phyloP scores from a whole-genome alignment of 2,329 filamentous ascomycete genomes.

The Blumeria graminis region DNA sequence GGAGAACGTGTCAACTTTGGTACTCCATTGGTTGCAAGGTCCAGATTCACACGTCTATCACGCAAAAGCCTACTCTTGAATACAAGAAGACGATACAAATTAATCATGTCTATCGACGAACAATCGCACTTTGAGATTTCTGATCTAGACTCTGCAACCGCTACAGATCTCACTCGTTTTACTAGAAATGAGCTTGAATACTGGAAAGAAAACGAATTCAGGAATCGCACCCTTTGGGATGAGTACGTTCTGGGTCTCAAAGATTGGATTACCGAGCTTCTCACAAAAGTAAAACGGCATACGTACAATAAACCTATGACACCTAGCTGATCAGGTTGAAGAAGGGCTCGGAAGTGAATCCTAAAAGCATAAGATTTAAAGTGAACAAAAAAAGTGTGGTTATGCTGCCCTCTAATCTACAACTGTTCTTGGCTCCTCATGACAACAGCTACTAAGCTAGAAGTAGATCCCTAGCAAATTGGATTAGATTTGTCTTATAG shows the following conservation, averaged over 20 bases:
- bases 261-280: neutral
- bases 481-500: too few species aligned
- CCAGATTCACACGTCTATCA: neutral
- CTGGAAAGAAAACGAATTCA: neutral
- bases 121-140: neutral
- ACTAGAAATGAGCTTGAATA: neutral
- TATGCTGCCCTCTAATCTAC: too few species aligned
- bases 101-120: neutral
- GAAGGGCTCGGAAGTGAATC: too few species aligned
- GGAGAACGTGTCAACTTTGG: neutral
- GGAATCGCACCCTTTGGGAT: neutral
- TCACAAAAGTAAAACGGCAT: neutral
- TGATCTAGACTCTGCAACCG: neutral
- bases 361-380: too few species aligned
- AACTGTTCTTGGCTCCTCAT: too few species aligned
- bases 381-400: too few species aligned
- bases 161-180: neutral
- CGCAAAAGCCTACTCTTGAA: neutral
- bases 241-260: too few species aligned
- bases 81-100: neutral
- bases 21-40: neutral
- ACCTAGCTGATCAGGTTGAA: neutral
- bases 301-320: neutral
- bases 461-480: too few species aligned
- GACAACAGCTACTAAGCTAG: too few species aligned